Percentiles rank a stretch among this genome's conserved stretches.
These are phyloP conservation scores for Euryodendron excelsum DNA, from an alignment of 148 eudicot species.

Conservation along the genomic window DNA sequence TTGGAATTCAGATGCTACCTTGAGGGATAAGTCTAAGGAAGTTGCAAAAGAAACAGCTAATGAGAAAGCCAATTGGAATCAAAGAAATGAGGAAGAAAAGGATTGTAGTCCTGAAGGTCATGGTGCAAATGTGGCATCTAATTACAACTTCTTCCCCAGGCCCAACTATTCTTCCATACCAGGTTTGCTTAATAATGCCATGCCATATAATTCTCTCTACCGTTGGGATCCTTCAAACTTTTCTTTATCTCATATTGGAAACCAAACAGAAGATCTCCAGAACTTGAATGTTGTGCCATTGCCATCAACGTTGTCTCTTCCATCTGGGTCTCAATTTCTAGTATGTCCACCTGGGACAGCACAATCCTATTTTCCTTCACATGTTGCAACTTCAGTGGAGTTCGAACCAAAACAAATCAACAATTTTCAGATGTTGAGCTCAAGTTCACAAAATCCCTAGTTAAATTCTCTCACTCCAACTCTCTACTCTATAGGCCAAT, in stretches of 20 bases:
- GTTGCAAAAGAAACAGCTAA: not conserved
- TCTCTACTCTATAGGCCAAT: conserved; percentile 23
- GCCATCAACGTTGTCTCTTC: conserved; percentile 16
- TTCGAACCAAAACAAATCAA: conserved; percentile 29
- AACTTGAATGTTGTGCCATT: conserved; percentile 22
- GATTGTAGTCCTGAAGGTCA: conserved; percentile 7
- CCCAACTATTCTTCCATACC: conserved; percentile 18
- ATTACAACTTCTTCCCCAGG: conserved; percentile 18
- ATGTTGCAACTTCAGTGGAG: conserved; percentile 6
- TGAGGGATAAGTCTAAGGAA: conserved; percentile 26
- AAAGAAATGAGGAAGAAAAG: conserved; percentile 19
- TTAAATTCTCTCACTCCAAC: conserved; percentile 18
- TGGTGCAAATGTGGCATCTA: conserved; percentile 5
- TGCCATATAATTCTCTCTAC: conserved; percentile 25
- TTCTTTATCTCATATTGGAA: conserved; percentile 22
- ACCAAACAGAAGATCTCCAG: conserved; percentile 18
- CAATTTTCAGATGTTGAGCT: conserved; percentile 30
- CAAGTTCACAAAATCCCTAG: conserved; percentile 21
- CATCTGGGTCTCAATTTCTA: conserved; percentile 23
- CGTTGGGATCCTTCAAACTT: conserved; percentile 41
- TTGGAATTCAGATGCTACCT: conserved; percentile 10
- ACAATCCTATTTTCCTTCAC: conserved; percentile 22
- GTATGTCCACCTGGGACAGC: conserved; percentile 22
- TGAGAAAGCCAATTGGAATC: not conserved
- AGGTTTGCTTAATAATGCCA: conserved; percentile 16